Conservation (phyloP, 306 rosid species). For the Castanopsis chinensis region DNA sequence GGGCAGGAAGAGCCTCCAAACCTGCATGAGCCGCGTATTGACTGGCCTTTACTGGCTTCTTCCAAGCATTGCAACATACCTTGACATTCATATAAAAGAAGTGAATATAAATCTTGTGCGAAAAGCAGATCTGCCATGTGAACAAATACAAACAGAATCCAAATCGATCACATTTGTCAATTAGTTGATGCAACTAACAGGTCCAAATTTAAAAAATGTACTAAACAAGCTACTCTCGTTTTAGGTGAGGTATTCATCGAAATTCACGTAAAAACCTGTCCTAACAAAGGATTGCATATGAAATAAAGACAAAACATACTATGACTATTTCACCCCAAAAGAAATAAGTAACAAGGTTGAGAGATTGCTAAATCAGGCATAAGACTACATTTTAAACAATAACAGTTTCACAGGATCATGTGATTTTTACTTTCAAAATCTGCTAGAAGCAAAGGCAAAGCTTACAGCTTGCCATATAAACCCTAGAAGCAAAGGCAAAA, state of each 20-base stretch:
- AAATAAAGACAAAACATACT: neutral
- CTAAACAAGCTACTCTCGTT: conserved; percentile 1
- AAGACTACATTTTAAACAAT: neutral
- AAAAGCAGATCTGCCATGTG: conserved; percentile 23
- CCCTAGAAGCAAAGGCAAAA: neutral
- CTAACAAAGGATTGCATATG: neutral
- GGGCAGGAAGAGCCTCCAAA: conserved; percentile 29
- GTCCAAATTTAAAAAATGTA: conserved; percentile 14
- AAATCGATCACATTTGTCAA: conserved; percentile 6
- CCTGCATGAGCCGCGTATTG: conserved; percentile 90
- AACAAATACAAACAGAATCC: conserved; percentile 3
- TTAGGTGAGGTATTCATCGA: neutral
- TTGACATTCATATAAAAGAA: conserved; percentile 39
- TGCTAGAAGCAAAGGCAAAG: neutral
- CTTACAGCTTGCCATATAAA: neutral
- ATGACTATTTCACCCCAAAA: neutral
- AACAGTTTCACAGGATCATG: neutral
- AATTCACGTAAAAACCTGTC: neutral
- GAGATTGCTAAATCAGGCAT: neutral
- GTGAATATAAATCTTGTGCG: conserved; percentile 8
- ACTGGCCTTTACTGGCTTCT: conserved; percentile 84
- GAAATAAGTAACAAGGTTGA: neutral
- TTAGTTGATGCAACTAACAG: conserved; percentile 14
- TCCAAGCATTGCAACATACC: conserved; percentile 94
- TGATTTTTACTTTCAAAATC: neutral